Evolutionary conservation across 768 basidiomycete species (phyloP).

Genomic region (Serendipita indica): DNA sequence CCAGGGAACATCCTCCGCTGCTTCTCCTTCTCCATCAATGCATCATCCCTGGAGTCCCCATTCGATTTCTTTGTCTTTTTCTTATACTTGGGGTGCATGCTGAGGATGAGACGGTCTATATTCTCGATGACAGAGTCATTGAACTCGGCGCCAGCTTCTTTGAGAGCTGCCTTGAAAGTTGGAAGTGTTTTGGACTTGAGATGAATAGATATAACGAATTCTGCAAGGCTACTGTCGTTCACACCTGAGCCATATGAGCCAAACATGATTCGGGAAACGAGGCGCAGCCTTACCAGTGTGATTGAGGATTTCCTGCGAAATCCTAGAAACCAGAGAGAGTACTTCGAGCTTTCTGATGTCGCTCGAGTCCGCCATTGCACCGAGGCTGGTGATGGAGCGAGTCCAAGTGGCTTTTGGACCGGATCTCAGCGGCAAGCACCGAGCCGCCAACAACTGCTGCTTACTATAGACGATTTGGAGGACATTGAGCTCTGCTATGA

Average conservation of each 20-base stretch:
- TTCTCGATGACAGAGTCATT: constrained; percentile 84
- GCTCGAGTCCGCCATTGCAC: constrained; percentile 16
- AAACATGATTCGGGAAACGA: background rate
- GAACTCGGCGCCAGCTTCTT: constrained; percentile 65
- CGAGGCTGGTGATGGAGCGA: background rate
- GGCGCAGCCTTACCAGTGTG: constrained; percentile 30
- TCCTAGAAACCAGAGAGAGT: constrained; percentile 79
- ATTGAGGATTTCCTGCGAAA: constrained; percentile 87
- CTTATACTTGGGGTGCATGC: constrained; percentile 92
- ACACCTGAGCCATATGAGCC: constrained; percentile 32
- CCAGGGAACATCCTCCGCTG: constrained; percentile 82
- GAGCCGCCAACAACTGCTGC: background rate
- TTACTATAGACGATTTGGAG: background rate
- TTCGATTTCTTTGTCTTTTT: constrained; percentile 37
- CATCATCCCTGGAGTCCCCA: constrained; percentile 19
- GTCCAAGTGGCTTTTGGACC: background rate
- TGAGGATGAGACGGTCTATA: constrained; percentile 86
- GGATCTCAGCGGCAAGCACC: background rate
- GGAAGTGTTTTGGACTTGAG: constrained; percentile 62
- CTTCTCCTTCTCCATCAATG: constrained; percentile 49
- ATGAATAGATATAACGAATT: constrained; percentile 87
- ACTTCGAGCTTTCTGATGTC: constrained; percentile 89
- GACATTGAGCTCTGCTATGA: background rate
- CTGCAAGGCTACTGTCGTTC: constrained; percentile 86
- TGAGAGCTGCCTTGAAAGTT: constrained; percentile 70